Conservation (phyloP, 352 stramenopile species). For the Globisporangium mamillatum region DNA sequence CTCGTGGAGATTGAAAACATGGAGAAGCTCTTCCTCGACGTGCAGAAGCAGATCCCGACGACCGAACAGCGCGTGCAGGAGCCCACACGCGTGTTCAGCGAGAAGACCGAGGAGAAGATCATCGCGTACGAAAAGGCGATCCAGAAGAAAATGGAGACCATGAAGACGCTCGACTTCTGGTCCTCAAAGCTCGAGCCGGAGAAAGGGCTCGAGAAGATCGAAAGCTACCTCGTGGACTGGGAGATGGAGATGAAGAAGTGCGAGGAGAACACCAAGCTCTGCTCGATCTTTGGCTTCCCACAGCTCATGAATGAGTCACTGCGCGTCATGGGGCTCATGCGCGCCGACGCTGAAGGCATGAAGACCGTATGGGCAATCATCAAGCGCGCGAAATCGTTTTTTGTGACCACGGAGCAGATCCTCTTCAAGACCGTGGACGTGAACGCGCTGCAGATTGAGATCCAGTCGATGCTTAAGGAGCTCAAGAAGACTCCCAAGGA, state of each 20-base stretch:
- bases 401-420: slow-evolving; percentile 63
- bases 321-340: slow-evolving; percentile 88
- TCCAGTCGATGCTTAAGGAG: slow-evolving; percentile 92
- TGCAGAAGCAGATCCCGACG: slow-evolving; percentile 74
- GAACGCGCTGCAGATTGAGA: slow-evolving; percentile 93
- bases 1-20: slow-evolving; percentile 79
- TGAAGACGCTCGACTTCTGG: slow-evolving; percentile 86
- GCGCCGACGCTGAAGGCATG: slow-evolving; percentile 64
- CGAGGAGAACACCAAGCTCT: slow-evolving; percentile 91
- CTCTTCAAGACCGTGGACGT: slow-evolving; percentile 92
- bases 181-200: slow-evolving; percentile 76
- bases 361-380: slow-evolving; percentile 83
- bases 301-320: slow-evolving; percentile 91
- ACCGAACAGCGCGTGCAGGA: slow-evolving; percentile 77
- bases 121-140: slow-evolving; percentile 91
- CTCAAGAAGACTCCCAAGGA: slow-evolving; percentile 92
- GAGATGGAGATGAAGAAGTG: slow-evolving; percentile 90
- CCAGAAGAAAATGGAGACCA: slow-evolving; percentile 68
- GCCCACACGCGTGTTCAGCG: slow-evolving; percentile 80
- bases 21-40: slow-evolving; percentile 77
- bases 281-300: slow-evolving; percentile 93
- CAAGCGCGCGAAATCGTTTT: slow-evolving; percentile 73
- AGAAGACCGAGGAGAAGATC: slow-evolving; percentile 94
- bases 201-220: slow-evolving; percentile 82
- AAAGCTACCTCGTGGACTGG: slow-evolving; percentile 76